Percentiles rank a stretch among this genome's conserved stretches.
These are phyloP conservation scores for Penicillium hesseltinei DNA, from an alignment of 2,329 filamentous ascomycete species.

Conservation along the genomic window DNA sequence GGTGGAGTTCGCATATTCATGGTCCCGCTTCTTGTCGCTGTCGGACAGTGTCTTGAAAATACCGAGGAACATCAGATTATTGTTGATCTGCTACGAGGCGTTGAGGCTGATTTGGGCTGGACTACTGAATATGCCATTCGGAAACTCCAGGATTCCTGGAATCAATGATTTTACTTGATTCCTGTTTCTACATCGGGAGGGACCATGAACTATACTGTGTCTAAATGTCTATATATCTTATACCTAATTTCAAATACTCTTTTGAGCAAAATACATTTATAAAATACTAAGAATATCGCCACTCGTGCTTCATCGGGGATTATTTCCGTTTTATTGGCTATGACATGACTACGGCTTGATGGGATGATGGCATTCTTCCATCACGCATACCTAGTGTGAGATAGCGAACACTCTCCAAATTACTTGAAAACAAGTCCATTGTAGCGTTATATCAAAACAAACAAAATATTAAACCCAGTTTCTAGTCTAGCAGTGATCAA, in stretches of 20 bases:
- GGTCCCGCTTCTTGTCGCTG: slow-evolving; percentile 59
- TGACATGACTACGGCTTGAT: background rate
- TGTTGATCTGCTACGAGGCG: slow-evolving; percentile 53
- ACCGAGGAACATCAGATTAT: slow-evolving; percentile 54
- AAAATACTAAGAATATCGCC: background rate
- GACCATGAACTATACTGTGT: background rate
- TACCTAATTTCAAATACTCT: background rate
- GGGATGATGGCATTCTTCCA: slow-evolving; percentile 1
- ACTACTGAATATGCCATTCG: slow-evolving; percentile 56
- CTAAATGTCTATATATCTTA: background rate
- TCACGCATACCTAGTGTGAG: background rate
- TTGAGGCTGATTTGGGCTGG: slow-evolving; percentile 62
- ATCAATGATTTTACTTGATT: slow-evolving; percentile 13
- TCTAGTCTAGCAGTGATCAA: background rate
- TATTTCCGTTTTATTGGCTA: background rate
- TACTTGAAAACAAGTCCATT: background rate
- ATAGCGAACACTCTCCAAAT: no score
- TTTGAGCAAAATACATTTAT: background rate
- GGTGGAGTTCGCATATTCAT: slow-evolving; percentile 58
- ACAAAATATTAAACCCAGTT: background rate
- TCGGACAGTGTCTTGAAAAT: slow-evolving; percentile 57
- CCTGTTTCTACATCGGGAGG: background rate
- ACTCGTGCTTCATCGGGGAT: background rate
- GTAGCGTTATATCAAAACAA: background rate
- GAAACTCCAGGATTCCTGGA: slow-evolving; percentile 44